These are phyloP conservation scores for Aspergillus pseudoterreus DNA, from an alignment of 2,329 filamentous ascomycete genomes.

Conservation along the genomic window DNA sequence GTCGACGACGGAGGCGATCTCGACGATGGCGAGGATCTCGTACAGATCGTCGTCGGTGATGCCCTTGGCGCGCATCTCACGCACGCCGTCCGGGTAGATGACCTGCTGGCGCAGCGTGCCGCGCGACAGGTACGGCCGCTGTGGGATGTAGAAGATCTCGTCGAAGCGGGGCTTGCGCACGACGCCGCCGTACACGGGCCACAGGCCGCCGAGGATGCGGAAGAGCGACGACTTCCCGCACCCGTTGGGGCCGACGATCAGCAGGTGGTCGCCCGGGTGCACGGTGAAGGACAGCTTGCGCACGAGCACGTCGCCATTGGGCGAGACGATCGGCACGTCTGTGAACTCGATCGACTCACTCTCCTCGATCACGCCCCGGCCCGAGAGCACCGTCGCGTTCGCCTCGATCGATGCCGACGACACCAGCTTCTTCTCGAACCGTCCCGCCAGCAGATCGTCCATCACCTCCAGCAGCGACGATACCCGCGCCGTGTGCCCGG, in stretches of 20 bases:
- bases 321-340: constrained; percentile 91
- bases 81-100: constrained; percentile 86
- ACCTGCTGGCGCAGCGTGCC: constrained; percentile 94
- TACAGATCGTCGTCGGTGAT: constrained; percentile 78
- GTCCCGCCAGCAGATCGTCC: constrained; percentile 83
- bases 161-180: constrained; percentile 88
- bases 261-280: constrained; percentile 78
- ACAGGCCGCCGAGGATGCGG: constrained; percentile 90
- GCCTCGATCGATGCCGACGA: constrained; percentile 78
- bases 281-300: constrained; percentile 83
- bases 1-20: constrained; percentile 77
- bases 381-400: constrained; percentile 77
- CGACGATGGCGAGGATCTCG: constrained; percentile 71
- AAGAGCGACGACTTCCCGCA: constrained; percentile 97
- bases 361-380: constrained; percentile 77
- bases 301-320: constrained; percentile 90
- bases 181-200: constrained; percentile 94
- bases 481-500: constrained; percentile 90
- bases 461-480: constrained; percentile 88
- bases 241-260: constrained; percentile 94
- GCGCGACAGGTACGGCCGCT: constrained; percentile 86
- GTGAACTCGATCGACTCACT: constrained; percentile 80
- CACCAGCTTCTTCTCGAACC: constrained; percentile 94
- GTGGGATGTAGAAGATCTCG: constrained; percentile 97
- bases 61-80: constrained; percentile 80